Evolutionary conservation across 177 flowering plant genomes (phyloP).

Genomic region (Vitis hybrid): DNA sequence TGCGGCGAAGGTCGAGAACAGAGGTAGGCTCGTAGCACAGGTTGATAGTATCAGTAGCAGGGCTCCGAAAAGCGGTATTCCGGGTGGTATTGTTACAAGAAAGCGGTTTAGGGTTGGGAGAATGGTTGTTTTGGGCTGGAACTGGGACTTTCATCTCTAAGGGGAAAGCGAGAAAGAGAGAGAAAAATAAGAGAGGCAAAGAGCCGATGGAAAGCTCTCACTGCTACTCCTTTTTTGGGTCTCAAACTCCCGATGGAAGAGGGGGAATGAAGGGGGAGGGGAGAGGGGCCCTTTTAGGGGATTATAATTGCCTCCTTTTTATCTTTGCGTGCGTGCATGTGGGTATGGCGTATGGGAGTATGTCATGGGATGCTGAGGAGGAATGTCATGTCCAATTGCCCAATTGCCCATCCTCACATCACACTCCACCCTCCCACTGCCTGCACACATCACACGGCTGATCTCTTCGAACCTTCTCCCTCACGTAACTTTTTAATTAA

Average conservation of each 20-base stretch:
- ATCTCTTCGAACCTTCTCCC: conserved; percentile 16
- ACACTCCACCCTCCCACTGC: too few species aligned
- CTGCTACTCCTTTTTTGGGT: not conserved
- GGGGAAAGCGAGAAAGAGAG: not conserved
- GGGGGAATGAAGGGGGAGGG: not conserved
- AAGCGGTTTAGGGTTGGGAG: conserved; percentile 25
- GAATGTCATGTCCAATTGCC: conserved; percentile 14
- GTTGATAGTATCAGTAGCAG: conserved; percentile 3
- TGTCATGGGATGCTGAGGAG: conserved; percentile 1
- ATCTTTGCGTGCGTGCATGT: conserved; percentile 50
- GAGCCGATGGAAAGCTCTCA: not conserved
- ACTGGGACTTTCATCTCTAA: conserved; percentile 66
- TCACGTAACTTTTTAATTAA: conserved; percentile 8
- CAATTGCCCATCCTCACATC: too few species aligned
- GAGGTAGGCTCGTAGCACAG: conserved; percentile 73
- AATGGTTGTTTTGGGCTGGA: conserved; percentile 24
- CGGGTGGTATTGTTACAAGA: conserved; percentile 14
- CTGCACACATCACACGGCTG: conserved; percentile 7
- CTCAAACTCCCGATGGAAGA: not conserved
- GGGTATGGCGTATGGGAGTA: not conserved
- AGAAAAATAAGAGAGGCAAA: not conserved
- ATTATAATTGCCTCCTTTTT: conserved; percentile 49
- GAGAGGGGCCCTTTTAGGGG: conserved; percentile 39
- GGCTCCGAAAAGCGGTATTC: conserved; percentile 8
- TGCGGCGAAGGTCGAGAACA: conserved; percentile 71